Evolutionary conservation across 2,329 filamentous ascomycete genomes (phyloP).

Genomic region (Colletotrichum lindemuthianum): DNA sequence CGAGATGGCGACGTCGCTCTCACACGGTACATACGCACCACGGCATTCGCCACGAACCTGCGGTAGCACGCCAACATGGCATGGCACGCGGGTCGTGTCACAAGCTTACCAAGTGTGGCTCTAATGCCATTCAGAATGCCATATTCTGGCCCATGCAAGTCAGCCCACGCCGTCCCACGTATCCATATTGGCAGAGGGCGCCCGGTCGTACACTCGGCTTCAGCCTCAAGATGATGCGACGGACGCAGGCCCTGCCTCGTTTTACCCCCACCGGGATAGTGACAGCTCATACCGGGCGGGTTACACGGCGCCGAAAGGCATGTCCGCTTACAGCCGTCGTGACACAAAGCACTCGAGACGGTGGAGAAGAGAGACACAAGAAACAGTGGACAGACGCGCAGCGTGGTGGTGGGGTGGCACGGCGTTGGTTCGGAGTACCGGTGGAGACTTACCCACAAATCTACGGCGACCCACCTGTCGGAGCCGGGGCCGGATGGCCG

Average conservation of each 20-base stretch:
- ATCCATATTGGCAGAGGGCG: not conserved
- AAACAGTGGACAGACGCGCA: not conserved
- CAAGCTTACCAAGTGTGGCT: too few species aligned
- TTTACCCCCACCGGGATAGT: not conserved
- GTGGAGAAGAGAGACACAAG: not conserved
- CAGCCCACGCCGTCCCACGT: constrained; percentile 7
- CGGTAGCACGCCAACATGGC: too few species aligned
- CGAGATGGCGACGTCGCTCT: too few species aligned
- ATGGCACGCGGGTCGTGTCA: too few species aligned
- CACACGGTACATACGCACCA: too few species aligned
- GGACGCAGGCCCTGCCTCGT: constrained; percentile 2
- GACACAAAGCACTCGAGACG: not conserved
- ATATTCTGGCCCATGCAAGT: not conserved
- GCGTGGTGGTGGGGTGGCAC: constrained; percentile 5
- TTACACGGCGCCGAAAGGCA: constrained; percentile 10
- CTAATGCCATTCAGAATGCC: not conserved
- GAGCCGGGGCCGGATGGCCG: constrained; percentile 29
- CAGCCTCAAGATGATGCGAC: constrained; percentile 15
- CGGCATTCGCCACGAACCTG: too few species aligned
- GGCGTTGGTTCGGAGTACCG: constrained; percentile 17
- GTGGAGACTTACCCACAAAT: constrained; percentile 6
- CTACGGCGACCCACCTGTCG: constrained; percentile 20
- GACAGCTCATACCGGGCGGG: constrained; percentile 16
- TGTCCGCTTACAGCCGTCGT: constrained; percentile 7
- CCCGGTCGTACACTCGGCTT: not conserved